Evolutionary conservation across 192 early-diverging fungal genomes (phyloP).

Genomic region (Piromyces finnis): DNA sequence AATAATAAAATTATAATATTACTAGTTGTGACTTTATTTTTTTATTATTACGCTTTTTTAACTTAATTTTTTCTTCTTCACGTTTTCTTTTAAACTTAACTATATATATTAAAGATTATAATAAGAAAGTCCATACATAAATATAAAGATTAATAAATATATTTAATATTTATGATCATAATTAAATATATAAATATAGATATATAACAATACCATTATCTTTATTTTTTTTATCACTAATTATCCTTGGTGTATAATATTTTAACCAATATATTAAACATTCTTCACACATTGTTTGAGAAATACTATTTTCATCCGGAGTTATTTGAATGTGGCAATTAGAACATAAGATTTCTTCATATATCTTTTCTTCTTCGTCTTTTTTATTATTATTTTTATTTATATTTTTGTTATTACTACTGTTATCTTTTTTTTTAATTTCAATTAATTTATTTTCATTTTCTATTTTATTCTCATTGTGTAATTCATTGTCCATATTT

Average conservation of each 20-base stretch:
- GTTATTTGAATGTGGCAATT: slow-evolving; percentile 17
- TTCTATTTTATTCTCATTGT: neutral
- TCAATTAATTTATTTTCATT: neutral
- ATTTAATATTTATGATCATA: neutral
- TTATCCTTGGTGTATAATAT: slow-evolving; percentile 16
- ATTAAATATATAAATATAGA: neutral
- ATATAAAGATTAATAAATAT: too few species aligned
- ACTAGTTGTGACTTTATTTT: neutral
- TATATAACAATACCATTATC: neutral
- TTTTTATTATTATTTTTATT: slow-evolving; percentile 5
- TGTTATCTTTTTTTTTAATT: neutral
- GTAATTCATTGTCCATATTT: neutral
- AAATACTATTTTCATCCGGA: slow-evolving; percentile 12
- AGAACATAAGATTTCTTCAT: slow-evolving; percentile 11
- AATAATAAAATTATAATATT: neutral
- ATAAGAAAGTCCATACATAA: neutral
- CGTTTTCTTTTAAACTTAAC: slow-evolving; percentile 5
- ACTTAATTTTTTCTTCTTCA: neutral
- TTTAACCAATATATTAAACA: slow-evolving; percentile 40
- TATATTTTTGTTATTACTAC: neutral
- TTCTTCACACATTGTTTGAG: slow-evolving; percentile 19
- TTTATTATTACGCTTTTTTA: neutral
- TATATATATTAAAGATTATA: neutral
- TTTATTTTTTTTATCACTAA: slow-evolving; percentile 9
- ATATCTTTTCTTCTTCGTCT: slow-evolving; percentile 10